Conservation (phyloP, 257 asterid species). For the Anisodus tanguticus region DNA sequence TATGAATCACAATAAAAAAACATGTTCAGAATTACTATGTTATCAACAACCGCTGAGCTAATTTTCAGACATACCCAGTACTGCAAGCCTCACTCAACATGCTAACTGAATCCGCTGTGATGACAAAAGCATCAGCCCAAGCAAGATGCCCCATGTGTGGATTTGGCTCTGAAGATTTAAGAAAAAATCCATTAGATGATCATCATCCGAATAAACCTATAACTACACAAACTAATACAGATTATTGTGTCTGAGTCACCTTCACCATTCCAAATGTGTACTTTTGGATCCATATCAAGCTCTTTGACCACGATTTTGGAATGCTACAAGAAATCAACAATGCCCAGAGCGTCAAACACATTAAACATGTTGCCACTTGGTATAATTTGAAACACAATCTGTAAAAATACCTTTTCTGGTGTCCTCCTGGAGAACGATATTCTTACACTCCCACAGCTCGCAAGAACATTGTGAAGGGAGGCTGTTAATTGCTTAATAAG, state of each 20-base stretch:
- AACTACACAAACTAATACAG: not conserved
- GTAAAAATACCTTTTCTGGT: slow-evolving; percentile 69
- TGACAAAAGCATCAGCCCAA: slow-evolving; percentile 89
- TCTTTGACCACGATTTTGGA: slow-evolving; percentile 67
- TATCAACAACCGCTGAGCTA: slow-evolving; percentile 28
- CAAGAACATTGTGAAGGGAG: slow-evolving; percentile 79
- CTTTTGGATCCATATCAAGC: slow-evolving; percentile 75
- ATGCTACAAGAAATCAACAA: slow-evolving; percentile 47
- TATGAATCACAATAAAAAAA: slow-evolving; percentile 12
- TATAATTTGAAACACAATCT: not conserved
- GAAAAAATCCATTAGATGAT: slow-evolving; percentile 34
- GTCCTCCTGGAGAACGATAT: slow-evolving; percentile 95
- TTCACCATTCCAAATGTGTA: slow-evolving; percentile 90
- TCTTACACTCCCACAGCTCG: slow-evolving; percentile 88
- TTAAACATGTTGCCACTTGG: slow-evolving; percentile 1
- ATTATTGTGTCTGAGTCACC: slow-evolving; percentile 47
- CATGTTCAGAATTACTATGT: not conserved
- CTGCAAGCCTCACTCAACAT: slow-evolving; percentile 98
- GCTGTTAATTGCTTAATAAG: slow-evolving; percentile 75
- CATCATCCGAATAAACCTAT: slow-evolving; percentile 30
- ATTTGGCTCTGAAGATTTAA: slow-evolving; percentile 72
- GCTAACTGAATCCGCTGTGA: slow-evolving; percentile 96
- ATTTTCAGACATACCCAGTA: slow-evolving; percentile 71
- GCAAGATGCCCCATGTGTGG: slow-evolving; percentile 97
- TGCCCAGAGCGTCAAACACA: slow-evolving; percentile 14